These are phyloP conservation scores for Eucalyptus albens DNA, from an alignment of 345 rosid genomes.

Conservation along the genomic window DNA sequence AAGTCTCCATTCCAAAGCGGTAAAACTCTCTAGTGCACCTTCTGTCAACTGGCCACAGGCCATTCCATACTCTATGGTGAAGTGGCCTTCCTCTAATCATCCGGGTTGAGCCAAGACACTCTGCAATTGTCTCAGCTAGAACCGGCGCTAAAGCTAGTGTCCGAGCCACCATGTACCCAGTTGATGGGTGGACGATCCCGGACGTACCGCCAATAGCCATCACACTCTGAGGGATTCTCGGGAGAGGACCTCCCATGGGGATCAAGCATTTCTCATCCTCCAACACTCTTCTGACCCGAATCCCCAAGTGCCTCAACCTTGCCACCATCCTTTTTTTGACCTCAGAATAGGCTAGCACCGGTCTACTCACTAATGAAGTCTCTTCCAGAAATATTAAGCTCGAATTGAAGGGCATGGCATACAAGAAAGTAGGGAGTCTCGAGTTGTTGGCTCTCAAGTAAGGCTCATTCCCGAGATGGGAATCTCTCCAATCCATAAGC, in stretches of 20 bases:
- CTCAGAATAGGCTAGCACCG: constrained; percentile 36
- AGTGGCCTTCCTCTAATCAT: constrained; percentile 56
- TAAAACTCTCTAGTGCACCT: constrained; percentile 28
- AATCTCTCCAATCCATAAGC: constrained; percentile 74
- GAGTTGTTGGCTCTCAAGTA: constrained; percentile 25
- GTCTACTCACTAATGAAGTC: constrained; percentile 52
- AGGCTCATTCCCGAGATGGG: constrained; percentile 59
- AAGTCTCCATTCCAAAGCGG: constrained; percentile 57
- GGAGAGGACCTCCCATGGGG: constrained; percentile 78
- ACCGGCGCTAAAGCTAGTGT: constrained; percentile 35
- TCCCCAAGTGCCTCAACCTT: constrained; percentile 53
- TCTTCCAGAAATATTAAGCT: constrained; percentile 46
- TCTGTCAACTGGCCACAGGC: constrained; percentile 45
- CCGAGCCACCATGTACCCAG: constrained; percentile 55
- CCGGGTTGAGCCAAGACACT: constrained; percentile 55
- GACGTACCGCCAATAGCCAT: constrained; percentile 58
- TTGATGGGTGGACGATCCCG: constrained; percentile 64
- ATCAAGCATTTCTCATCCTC: constrained; percentile 67
- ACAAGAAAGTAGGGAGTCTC: constrained; percentile 35
- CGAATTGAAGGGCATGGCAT: constrained; percentile 56
- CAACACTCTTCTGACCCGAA: constrained; percentile 32
- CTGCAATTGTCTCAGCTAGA: constrained; percentile 34
- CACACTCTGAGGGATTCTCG: constrained; percentile 41
- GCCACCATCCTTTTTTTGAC: constrained; percentile 57
- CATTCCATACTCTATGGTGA: constrained; percentile 38